Base-by-base conservation (phyloP, 192 early-diverging fungal species). In the Pilaira anomala region DNA sequence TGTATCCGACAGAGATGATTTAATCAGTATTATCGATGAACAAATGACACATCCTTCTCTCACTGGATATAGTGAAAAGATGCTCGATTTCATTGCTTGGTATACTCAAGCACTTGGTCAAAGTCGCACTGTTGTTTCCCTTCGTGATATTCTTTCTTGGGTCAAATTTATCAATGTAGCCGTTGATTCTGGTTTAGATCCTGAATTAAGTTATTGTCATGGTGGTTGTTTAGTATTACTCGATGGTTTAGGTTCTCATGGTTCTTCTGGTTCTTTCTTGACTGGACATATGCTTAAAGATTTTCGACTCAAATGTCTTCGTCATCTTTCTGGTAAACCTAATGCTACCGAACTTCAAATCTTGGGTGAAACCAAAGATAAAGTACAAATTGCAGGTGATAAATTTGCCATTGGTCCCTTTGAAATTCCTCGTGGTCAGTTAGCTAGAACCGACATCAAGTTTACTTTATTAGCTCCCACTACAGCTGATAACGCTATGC, bases 71-170 rank as follows among this genome's bases (percentile, higher is more conserved):
- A 83, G 85, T 5, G 48, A 60, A 11, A 73, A 74, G 30, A 89
- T 98, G 51, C 70, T 98, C 21, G 84, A 85, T 40, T 98, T 95
- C 82, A 81, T 94, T 19, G 79, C 80, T 12, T 96, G 89, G 85
- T 88, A 92, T 67, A 75, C 83, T 5, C 73, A 79, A 24, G 76
- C 78, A 18, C 64, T 92, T 46, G 76, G 82, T 7, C 82, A 84
- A 70, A 69, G 75, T 7, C 69, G 77, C 3, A 74, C 67, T n/a
- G 78, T 79, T 41, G 80, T 95, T 45, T 90, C 88, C 64, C 66
- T 99, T 67, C 79, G 97, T 48, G 97, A 99, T 74, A 91, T 96
- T 49, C 76, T 99, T 49, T 81, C 93, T 2, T 99, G 97, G 97
- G 89, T 89, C 9, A 82, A 82, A 6, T 98, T 99, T 73, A 78